Evolutionary conservation across 768 basidiomycete genomes (phyloP).

Genomic region (Boletus fagicola): DNA sequence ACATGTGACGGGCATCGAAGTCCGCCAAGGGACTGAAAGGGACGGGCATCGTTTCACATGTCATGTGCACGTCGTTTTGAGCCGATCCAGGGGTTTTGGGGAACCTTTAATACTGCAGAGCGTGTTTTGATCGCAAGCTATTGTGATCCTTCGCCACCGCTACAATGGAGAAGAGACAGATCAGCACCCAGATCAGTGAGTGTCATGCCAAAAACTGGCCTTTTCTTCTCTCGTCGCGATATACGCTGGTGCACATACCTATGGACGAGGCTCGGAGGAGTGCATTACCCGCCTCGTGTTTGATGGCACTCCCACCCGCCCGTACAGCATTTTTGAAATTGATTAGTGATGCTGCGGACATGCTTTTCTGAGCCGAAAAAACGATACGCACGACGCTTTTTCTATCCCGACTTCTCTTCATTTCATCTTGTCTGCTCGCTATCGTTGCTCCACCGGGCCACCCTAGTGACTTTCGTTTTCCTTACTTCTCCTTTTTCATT

Average conservation of each 20-base stretch:
- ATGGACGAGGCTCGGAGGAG: neutral
- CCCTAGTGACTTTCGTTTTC: neutral
- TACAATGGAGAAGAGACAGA: neutral
- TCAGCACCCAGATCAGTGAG: neutral
- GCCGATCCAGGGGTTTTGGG: neutral
- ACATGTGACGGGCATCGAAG: neutral
- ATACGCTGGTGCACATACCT: neutral
- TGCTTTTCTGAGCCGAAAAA: neutral
- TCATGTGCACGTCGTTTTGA: neutral
- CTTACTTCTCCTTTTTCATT: neutral
- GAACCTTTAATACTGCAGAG: neutral
- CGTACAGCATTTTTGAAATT: slow-evolving; percentile 9
- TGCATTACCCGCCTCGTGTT: slow-evolving; percentile 1
- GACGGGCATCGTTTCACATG: neutral
- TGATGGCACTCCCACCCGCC: neutral
- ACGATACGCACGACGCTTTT: neutral
- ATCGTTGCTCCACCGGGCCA: neutral
- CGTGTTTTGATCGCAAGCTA: neutral
- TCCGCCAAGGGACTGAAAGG: neutral
- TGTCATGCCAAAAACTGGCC: neutral
- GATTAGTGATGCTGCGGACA: slow-evolving; percentile 1
- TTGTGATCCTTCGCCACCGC: neutral
- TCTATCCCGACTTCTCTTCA: neutral
- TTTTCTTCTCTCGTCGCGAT: neutral
- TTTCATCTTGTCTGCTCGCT: neutral